A percentile compares a stretch with the other conserved stretches of the same genome.
Conservation (phyloP, 768 basidiomycete species). For the Leccinellum albellum region DNA sequence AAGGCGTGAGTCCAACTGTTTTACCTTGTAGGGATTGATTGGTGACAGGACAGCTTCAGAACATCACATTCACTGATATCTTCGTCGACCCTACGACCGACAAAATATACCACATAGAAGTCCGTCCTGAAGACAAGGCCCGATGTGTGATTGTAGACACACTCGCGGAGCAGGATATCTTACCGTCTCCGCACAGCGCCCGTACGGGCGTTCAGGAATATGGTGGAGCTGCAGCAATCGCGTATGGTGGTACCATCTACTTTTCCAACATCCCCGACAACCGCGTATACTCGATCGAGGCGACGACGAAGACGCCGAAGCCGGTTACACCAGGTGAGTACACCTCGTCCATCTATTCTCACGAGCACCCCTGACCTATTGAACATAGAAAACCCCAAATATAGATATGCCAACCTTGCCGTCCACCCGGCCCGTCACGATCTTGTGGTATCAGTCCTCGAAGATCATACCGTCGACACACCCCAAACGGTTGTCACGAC, state of each 20-base stretch:
- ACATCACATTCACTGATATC: constrained; percentile 37
- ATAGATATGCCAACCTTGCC: constrained; percentile 62
- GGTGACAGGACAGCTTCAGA: constrained; percentile 18
- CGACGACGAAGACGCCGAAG: constrained; percentile 28
- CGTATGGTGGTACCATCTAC: constrained; percentile 46
- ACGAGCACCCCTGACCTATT: not conserved
- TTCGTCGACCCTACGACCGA: constrained; percentile 50
- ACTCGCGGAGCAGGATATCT: constrained; percentile 42
- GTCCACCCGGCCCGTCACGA: constrained; percentile 51
- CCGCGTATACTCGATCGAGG: constrained; percentile 44
- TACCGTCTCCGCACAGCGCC: constrained; percentile 52
- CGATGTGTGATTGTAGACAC: constrained; percentile 58
- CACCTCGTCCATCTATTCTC: not conserved
- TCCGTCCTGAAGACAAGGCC: constrained; percentile 51
- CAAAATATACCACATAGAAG: constrained; percentile 54
- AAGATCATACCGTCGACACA: constrained; percentile 59
- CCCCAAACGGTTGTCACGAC: constrained; percentile 42
- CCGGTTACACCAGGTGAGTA: constrained; percentile 59
- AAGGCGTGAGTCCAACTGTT: constrained; percentile 35
- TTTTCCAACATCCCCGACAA: constrained; percentile 57
- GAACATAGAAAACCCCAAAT: constrained; percentile 19
- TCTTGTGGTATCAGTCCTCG: constrained; percentile 58
- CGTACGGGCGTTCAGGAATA: constrained; percentile 66
- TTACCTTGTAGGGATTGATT: not conserved
- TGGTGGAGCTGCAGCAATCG: constrained; percentile 60